Conservation (phyloP, 441 rosid species). For the Bocquillonia castaneifolia region DNA sequence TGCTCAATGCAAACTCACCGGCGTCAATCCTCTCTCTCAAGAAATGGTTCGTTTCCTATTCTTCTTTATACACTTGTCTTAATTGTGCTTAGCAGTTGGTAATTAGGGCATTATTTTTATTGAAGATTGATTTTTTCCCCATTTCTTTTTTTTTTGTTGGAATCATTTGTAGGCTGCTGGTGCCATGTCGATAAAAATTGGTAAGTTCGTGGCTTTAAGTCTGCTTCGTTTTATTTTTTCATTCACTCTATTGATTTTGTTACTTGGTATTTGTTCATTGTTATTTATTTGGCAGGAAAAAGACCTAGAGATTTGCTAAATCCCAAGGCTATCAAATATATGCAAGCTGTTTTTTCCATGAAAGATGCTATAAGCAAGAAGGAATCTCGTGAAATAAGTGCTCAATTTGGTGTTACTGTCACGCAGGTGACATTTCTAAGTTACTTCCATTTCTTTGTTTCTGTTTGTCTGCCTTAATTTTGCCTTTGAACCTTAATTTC, state of each 20-base stretch:
- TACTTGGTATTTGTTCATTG: neutral
- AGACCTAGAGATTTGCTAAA: conserved; percentile 95
- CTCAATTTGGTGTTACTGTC: conserved; percentile 76
- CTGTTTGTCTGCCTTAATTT: neutral
- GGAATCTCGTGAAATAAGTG: conserved; percentile 93
- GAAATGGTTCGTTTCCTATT: conserved; percentile 64
- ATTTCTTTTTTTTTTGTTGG: too few relatives aligned
- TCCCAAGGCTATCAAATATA: conserved; percentile 88
- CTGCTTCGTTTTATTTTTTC: neutral
- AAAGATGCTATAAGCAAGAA: conserved; percentile 93
- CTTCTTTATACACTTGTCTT: neutral
- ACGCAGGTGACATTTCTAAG: conserved; percentile 55
- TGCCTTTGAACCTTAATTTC: conserved; percentile 1
- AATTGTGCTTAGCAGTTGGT: neutral
- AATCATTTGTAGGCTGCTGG: conserved; percentile 73
- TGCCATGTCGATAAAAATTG: conserved; percentile 84
- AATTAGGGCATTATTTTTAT: too few relatives aligned
- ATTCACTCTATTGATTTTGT: neutral
- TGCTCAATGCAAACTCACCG: conserved; percentile 89
- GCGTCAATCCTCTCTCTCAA: conserved; percentile 97
- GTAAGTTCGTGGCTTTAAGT: conserved; percentile 41
- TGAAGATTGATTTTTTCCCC: neutral
- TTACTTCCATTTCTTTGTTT: neutral
- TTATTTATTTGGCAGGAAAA: conserved; percentile 58
- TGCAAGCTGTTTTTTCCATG: conserved; percentile 84